These are phyloP conservation scores for Aegle marmelos DNA, from an alignment of 345 rosid genomes.

Conservation along the genomic window DNA sequence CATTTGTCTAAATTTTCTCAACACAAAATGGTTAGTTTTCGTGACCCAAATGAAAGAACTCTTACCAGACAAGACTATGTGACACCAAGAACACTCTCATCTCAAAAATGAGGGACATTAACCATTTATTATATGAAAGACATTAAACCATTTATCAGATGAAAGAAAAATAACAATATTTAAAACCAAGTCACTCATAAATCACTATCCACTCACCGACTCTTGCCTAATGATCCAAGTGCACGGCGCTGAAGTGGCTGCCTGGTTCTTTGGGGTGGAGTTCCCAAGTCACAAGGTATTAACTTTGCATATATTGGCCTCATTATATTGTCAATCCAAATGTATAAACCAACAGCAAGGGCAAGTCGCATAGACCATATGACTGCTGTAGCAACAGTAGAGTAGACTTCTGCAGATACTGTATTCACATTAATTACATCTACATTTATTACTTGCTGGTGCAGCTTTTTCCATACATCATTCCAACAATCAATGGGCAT, in stretches of 20 bases:
- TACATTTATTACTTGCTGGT: conserved; percentile 80
- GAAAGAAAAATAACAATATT: neutral
- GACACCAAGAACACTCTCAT: neutral
- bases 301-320: conserved; percentile 89
- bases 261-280: conserved; percentile 46
- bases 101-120: neutral
- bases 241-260: conserved; percentile 70
- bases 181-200: conserved; percentile 7
- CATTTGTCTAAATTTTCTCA: neutral
- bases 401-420: conserved; percentile 76
- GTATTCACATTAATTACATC: conserved; percentile 78
- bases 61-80: neutral
- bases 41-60: neutral
- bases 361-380: conserved; percentile 94
- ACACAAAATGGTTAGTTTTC: conserved; percentile 7
- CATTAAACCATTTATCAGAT: conserved; percentile 3
- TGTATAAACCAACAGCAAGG: conserved; percentile 61
- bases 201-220: conserved; percentile 55
- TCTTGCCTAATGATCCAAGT: conserved; percentile 92
- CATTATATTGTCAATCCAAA: conserved; percentile 75
- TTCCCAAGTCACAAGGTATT: conserved; percentile 91
- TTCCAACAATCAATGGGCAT: conserved; percentile 98
- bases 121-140: neutral
- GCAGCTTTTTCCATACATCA: conserved; percentile 91
- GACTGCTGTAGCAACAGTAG: conserved; percentile 81